A percentile compares a stretch with the other conserved stretches of the same genome.
Evolutionary conservation across 805 yeast species (phyloP).

Genomic region (Gaillardinia entomophila): DNA sequence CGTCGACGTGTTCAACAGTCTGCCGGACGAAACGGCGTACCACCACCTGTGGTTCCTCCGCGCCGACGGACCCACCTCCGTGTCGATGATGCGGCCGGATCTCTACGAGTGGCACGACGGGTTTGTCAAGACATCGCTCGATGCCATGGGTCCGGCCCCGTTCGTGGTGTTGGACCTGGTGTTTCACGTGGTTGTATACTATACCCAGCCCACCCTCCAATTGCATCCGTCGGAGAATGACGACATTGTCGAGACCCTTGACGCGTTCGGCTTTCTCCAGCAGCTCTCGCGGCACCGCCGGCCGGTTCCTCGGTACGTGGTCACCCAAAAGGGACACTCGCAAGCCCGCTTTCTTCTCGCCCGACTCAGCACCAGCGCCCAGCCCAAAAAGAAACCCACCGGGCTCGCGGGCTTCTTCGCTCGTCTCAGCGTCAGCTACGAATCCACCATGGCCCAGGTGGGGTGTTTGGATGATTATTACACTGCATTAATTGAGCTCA

Average conservation of each 20-base stretch:
- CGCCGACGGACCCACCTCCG: slow-evolving; percentile 11
- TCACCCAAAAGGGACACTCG: slow-evolving; percentile 33
- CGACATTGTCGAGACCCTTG: neutral
- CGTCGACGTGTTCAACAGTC: slow-evolving; percentile 32
- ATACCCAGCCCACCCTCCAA: slow-evolving; percentile 6
- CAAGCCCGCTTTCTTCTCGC: slow-evolving; percentile 31
- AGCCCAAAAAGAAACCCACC: slow-evolving; percentile 1
- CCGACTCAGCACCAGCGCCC: slow-evolving; percentile 19
- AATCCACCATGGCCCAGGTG: slow-evolving; percentile 2
- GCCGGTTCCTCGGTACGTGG: slow-evolving; percentile 15
- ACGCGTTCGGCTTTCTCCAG: neutral
- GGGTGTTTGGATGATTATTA: neutral
- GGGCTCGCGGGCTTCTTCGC: neutral
- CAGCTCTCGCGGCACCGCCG: slow-evolving; percentile 1
- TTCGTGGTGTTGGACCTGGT: slow-evolving; percentile 26
- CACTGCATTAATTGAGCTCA: neutral
- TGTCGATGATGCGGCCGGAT: slow-evolving; percentile 23
- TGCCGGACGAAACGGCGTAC: slow-evolving; percentile 43
- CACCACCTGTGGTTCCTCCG: slow-evolving; percentile 28
- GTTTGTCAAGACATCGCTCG: slow-evolving; percentile 9
- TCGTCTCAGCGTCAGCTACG: neutral
- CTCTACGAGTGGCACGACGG: slow-evolving; percentile 9
- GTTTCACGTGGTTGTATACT: slow-evolving; percentile 20
- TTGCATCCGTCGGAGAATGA: slow-evolving; percentile 10
- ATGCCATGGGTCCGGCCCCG: slow-evolving; percentile 9